phyloP scores from a whole-genome alignment of 2,329 filamentous ascomycete species.

The Aspergillus pseudoviridinutans region DNA sequence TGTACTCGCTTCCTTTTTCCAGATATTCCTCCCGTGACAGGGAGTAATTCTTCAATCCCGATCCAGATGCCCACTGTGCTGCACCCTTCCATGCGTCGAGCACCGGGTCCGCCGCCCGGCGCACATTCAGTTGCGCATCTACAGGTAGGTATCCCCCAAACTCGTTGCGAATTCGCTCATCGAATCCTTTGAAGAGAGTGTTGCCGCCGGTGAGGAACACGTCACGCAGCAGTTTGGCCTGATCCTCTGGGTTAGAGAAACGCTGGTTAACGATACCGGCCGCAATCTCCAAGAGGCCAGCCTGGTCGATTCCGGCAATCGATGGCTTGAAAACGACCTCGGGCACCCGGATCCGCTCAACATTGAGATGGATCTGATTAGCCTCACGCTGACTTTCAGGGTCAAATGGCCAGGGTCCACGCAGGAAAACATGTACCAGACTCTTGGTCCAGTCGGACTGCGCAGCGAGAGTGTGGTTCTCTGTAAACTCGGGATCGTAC shows the following conservation, averaged over 20 bases:
- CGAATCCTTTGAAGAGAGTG: slow-evolving; percentile 79
- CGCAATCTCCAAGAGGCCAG: slow-evolving; percentile 86
- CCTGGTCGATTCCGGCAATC: slow-evolving; percentile 89
- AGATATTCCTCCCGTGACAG: slow-evolving; percentile 78
- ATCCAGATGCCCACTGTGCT: slow-evolving; percentile 68
- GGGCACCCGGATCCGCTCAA: slow-evolving; percentile 89
- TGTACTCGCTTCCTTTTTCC: slow-evolving; percentile 90
- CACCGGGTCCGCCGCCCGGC: slow-evolving; percentile 70
- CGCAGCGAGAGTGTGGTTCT: slow-evolving; percentile 86
- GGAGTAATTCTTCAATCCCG: slow-evolving; percentile 59
- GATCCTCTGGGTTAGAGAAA: slow-evolving; percentile 54
- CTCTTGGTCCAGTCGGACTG: slow-evolving; percentile 95
- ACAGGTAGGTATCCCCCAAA: slow-evolving; percentile 69
- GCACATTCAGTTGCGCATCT: slow-evolving; percentile 62
- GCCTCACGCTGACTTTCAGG: slow-evolving; percentile 72
- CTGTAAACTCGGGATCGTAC: slow-evolving; percentile 83
- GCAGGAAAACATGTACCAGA: slow-evolving; percentile 82
- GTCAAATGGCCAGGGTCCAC: slow-evolving; percentile 84
- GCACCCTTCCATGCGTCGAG: slow-evolving; percentile 93
- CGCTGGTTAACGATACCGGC: slow-evolving; percentile 85
- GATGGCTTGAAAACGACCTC: slow-evolving; percentile 91
- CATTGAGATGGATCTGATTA: slow-evolving; percentile 90
- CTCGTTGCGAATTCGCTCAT: slow-evolving; percentile 72
- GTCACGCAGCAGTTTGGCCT: slow-evolving; percentile 72
- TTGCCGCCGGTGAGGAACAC: slow-evolving; percentile 95